Conservation (phyloP, 1,284 basidiomycete species). For the Phylloboletellus chloephorus region DNA sequence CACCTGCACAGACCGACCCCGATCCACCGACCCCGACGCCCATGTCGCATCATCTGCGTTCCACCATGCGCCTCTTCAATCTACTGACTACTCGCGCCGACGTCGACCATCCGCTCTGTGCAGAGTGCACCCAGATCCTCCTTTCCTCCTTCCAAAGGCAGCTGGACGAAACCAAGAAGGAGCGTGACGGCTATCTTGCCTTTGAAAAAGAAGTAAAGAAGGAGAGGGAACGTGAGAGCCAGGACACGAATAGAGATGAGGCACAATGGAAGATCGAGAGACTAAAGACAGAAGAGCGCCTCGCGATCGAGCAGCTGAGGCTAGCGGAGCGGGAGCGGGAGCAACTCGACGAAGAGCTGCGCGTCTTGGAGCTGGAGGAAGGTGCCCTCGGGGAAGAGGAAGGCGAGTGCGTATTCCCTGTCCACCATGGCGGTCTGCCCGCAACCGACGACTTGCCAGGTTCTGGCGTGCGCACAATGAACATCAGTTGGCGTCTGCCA, state of each 20-base stretch:
- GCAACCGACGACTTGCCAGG: constrained; percentile 37
- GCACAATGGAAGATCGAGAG: constrained; percentile 66
- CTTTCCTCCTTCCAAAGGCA: constrained; percentile 75
- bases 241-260: constrained; percentile 56
- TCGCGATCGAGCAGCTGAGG: constrained; percentile 68
- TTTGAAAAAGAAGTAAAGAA: constrained; percentile 85
- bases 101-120: constrained; percentile 92
- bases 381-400: constrained; percentile 71
- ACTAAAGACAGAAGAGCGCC: constrained; percentile 69
- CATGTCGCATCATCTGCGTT: constrained; percentile 73
- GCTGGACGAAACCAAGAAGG: constrained; percentile 86
- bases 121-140: constrained; percentile 86
- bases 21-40: constrained; percentile 61
- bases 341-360: constrained; percentile 70
- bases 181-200: constrained; percentile 87
- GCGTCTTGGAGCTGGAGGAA: constrained; percentile 70
- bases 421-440: background rate
- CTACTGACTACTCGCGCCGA: constrained; percentile 76
- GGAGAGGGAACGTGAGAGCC: constrained; percentile 62
- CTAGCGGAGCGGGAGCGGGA: constrained; percentile 70
- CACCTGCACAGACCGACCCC: constrained; percentile 36
- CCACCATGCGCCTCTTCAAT: constrained; percentile 70
- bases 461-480: constrained; percentile 82
- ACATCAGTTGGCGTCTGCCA: constrained; percentile 58
- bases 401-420: constrained; percentile 54